Evolutionary conservation across 176 grass and related monocot species (phyloP).

Genomic region (Elaeis guineensis): DNA sequence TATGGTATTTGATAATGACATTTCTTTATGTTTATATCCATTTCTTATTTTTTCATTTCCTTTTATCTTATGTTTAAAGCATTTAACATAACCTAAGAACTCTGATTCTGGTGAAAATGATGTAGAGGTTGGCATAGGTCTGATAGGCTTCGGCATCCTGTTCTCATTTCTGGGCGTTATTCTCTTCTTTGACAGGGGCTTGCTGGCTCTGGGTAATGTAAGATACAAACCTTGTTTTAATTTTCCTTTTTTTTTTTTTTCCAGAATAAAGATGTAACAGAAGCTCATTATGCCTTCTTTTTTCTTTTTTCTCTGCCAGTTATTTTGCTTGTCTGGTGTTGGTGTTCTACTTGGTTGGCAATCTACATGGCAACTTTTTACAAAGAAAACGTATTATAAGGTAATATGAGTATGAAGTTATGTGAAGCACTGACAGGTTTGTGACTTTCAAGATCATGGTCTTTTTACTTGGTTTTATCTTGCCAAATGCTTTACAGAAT

Average conservation of each 20-base stretch:
- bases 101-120: conserved; percentile 2
- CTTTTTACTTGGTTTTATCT: too few relatives aligned
- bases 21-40: too few relatives aligned
- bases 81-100: not conserved
- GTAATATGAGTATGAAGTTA: too few relatives aligned
- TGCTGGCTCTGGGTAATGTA: conserved; percentile 99
- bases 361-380: too few relatives aligned
- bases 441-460: too few relatives aligned
- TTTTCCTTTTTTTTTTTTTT: too few relatives aligned
- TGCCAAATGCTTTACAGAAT: conserved; percentile 12
- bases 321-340: conserved; percentile 50
- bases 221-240: conserved; percentile 20
- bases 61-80: too few relatives aligned
- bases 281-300: not conserved
- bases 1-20: too few relatives aligned
- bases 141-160: conserved; percentile 82
- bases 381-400: too few relatives aligned
- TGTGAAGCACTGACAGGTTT: too few relatives aligned
- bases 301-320: conserved; percentile 22
- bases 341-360: conserved; percentile 2
- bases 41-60: too few relatives aligned
- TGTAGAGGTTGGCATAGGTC: conserved; percentile 85
- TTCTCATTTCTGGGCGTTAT: conserved; percentile 86
- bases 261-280: too few relatives aligned
- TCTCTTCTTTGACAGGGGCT: conserved; percentile 91